phyloP scores from a whole-genome alignment of 768 basidiomycete genomes.

The Naganishia vishniacii region DNA sequence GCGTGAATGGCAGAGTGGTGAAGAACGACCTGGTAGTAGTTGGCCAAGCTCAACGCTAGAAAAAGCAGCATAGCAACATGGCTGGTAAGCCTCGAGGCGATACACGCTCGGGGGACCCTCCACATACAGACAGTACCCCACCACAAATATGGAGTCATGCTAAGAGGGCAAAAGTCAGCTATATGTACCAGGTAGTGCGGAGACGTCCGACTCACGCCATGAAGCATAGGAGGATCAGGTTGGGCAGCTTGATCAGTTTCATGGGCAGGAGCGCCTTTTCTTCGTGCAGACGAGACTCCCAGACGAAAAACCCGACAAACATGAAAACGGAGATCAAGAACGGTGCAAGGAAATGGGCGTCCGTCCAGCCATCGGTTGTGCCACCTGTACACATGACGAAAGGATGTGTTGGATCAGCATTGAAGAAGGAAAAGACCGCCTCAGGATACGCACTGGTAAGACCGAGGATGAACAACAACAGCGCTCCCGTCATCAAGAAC shows the following conservation, averaged over 20 bases:
- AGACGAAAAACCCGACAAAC: constrained; percentile 54
- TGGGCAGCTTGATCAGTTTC: constrained; percentile 39
- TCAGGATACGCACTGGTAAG: constrained; percentile 28
- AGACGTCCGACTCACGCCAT: constrained; percentile 19
- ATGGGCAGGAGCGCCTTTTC: constrained; percentile 49
- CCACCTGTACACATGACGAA: constrained; percentile 51
- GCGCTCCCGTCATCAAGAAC: constrained; percentile 36
- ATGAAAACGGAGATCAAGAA: constrained; percentile 54
- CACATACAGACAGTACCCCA: constrained; percentile 35
- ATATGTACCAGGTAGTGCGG: not conserved
- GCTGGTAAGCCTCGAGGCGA: too few relatives aligned
- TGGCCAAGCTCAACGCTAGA: constrained; percentile 8
- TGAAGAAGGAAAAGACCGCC: not conserved
- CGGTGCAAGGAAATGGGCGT: constrained; percentile 53
- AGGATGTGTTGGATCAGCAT: constrained; percentile 33
- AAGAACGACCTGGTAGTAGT: constrained; percentile 17
- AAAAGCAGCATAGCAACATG: not conserved
- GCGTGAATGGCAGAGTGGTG: constrained; percentile 22
- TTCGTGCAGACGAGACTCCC: constrained; percentile 52
- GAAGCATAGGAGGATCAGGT: constrained; percentile 33
- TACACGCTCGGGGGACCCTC: too few relatives aligned
- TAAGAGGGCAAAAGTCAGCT: constrained; percentile 25
- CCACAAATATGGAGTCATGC: constrained; percentile 36
- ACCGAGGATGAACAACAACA: constrained; percentile 45
- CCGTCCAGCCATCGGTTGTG: constrained; percentile 55